Evolutionary conservation across 2,329 filamentous ascomycete species (phyloP).

Genomic region (Neofusicoccum kwambonambiense): DNA sequence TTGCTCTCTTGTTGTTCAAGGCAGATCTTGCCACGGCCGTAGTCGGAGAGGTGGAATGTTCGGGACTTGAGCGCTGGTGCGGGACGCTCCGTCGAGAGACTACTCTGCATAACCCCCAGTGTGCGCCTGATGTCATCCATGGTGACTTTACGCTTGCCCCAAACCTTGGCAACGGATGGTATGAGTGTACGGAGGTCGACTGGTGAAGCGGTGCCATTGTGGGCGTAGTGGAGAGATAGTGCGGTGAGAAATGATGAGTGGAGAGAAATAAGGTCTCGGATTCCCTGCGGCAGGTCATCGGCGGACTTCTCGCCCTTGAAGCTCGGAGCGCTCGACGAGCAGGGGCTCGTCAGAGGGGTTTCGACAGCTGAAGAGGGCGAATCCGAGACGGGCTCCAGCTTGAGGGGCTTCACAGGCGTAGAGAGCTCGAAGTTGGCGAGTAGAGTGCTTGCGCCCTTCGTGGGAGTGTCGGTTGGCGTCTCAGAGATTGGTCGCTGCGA

Average conservation of each 20-base stretch:
- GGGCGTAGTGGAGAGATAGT: slow-evolving; percentile 50
- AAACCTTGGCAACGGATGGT: slow-evolving; percentile 42
- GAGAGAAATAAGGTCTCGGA: slow-evolving; percentile 45
- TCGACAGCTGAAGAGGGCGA: slow-evolving; percentile 23
- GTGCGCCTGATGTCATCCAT: slow-evolving; percentile 47
- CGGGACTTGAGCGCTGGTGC: slow-evolving; percentile 26
- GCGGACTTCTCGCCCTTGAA: slow-evolving; percentile 18
- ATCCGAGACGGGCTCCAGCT: slow-evolving; percentile 24
- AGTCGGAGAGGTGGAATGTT: slow-evolving; percentile 41
- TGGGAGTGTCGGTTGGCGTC: slow-evolving; percentile 35
- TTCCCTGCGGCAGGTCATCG: slow-evolving; percentile 37
- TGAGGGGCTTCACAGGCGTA: slow-evolving; percentile 15
- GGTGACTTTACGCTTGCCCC: slow-evolving; percentile 47
- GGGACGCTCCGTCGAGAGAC: background rate
- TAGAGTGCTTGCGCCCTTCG: slow-evolving; percentile 31
- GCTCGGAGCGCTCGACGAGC: slow-evolving; percentile 17
- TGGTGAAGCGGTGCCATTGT: slow-evolving; percentile 48
- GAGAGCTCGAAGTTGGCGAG: slow-evolving; percentile 30
- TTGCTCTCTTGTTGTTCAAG: slow-evolving; percentile 38
- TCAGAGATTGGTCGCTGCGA: slow-evolving; percentile 1
- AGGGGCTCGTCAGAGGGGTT: slow-evolving; percentile 30
- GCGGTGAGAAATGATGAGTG: slow-evolving; percentile 50
- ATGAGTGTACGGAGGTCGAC: slow-evolving; percentile 42
- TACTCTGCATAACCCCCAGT: slow-evolving; percentile 38
- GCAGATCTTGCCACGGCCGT: slow-evolving; percentile 43